phyloP scores from a whole-genome alignment of 805 yeast species.

The Barnettozyma populi region DNA sequence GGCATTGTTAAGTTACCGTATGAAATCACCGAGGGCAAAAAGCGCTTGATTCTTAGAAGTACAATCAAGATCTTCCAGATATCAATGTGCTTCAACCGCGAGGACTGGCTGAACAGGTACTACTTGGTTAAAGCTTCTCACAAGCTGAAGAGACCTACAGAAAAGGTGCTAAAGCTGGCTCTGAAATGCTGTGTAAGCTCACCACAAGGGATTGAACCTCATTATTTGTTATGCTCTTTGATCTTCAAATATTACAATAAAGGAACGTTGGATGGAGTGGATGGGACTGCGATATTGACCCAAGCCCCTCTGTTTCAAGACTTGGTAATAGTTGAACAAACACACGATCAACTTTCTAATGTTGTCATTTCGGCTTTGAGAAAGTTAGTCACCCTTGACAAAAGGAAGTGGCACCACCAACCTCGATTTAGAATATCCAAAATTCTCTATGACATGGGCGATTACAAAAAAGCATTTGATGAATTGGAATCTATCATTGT shows the following conservation, averaged over 20 bases:
- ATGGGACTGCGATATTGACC: conserved; percentile 26
- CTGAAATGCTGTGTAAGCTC: conserved; percentile 38
- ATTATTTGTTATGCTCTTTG: conserved; percentile 55
- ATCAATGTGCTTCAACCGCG: conserved; percentile 38
- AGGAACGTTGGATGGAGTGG: conserved; percentile 36
- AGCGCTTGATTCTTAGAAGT: conserved; percentile 25
- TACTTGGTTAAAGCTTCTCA: conserved; percentile 52
- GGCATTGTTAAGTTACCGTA: conserved; percentile 6
- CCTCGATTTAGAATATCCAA: conserved; percentile 70
- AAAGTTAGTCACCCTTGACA: conserved; percentile 53
- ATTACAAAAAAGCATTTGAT: conserved; percentile 48
- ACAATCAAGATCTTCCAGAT: conserved; percentile 40
- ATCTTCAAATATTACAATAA: conserved; percentile 49
- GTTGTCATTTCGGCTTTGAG: conserved; percentile 45
- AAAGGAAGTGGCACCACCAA: conserved; percentile 87
- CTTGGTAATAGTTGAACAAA: conserved; percentile 16
- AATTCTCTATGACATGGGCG: conserved; percentile 47
- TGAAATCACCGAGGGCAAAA: conserved; percentile 5
- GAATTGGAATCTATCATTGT: conserved; percentile 63
- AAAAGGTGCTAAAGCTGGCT: conserved; percentile 36
- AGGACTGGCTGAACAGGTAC: conserved; percentile 60
- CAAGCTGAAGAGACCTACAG: conserved; percentile 38
- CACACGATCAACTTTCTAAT: conserved; percentile 17
- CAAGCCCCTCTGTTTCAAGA: conserved; percentile 22
- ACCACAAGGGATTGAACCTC: conserved; percentile 61